Conservation (phyloP, 2,329 filamentous ascomycete genomes). For the Fusarium austroafricanum region DNA sequence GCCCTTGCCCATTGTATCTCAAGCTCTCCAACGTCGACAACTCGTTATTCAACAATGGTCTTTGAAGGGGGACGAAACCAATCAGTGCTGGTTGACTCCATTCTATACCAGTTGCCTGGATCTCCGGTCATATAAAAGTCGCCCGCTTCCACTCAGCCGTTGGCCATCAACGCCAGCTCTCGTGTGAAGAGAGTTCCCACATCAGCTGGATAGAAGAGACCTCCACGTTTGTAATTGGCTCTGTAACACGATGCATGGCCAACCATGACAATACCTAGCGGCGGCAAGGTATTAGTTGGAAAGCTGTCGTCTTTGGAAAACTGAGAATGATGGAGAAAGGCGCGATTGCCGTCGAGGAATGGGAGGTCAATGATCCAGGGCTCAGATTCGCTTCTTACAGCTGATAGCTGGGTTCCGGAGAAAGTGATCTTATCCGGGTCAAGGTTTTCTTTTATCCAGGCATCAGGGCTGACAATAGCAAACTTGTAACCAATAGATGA, state of each 20-base stretch:
- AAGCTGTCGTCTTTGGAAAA: no score
- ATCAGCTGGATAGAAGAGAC: neutral
- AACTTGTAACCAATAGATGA: conserved; percentile 8
- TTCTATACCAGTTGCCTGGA: conserved; percentile 5
- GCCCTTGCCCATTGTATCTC: conserved; percentile 6
- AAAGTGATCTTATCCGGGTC: neutral
- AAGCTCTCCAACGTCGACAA: neutral
- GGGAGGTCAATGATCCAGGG: conserved; percentile 4
- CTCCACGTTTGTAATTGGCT: neutral
- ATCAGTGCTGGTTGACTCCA: neutral
- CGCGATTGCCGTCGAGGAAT: neutral
- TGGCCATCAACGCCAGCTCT: conserved; percentile 2
- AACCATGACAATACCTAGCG: neutral
- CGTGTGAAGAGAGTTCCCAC: neutral
- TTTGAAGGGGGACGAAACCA: neutral
- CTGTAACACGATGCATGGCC: neutral
- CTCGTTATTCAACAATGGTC: neutral
- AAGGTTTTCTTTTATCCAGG: neutral
- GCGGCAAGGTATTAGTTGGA: neutral
- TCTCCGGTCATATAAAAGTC: conserved; percentile 1
- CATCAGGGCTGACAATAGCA: neutral
- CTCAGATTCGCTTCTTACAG: neutral
- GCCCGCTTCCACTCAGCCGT: neutral
- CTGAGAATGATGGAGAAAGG: neutral
- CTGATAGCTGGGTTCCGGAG: neutral